These are phyloP conservation scores for Aspergillus sclerotialis DNA, from an alignment of 2,329 filamentous ascomycete species.

Conservation along the genomic window DNA sequence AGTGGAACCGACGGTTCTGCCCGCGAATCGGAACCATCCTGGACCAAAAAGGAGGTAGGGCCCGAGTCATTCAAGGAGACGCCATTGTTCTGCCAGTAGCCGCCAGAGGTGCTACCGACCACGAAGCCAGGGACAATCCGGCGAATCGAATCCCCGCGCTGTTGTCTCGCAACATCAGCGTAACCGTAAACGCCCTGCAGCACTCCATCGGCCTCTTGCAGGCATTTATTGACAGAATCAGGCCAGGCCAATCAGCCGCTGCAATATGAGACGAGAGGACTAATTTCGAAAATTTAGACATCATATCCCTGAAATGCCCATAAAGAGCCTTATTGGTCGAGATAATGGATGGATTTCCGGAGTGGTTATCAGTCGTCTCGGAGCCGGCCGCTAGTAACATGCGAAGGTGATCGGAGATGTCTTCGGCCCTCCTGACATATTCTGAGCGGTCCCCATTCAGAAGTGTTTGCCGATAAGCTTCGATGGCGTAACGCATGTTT, in stretches of 20 bases:
- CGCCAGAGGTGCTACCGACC: conserved; percentile 72
- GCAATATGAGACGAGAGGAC: conserved; percentile 97
- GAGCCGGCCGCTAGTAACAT: conserved; percentile 92
- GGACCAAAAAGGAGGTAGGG: conserved; percentile 66
- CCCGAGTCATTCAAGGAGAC: conserved; percentile 57
- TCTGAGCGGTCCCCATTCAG: conserved; percentile 75
- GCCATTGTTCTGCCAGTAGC: conserved; percentile 74
- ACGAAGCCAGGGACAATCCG: conserved; percentile 92
- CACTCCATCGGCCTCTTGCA: conserved; percentile 96
- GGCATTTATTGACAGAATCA: conserved; percentile 92
- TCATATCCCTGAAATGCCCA: conserved; percentile 97
- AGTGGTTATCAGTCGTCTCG: conserved; percentile 96
- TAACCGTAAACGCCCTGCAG: conserved; percentile 91
- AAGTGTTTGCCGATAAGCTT: conserved; percentile 85
- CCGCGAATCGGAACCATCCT: conserved; percentile 71
- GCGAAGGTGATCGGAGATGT: conserved; percentile 93
- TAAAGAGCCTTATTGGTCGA: conserved; percentile 96
- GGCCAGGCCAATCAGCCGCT: conserved; percentile 88
- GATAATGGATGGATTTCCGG: conserved; percentile 97
- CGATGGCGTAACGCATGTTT: conserved; percentile 87
- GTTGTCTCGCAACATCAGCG: conserved; percentile 88
- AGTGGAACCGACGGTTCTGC: conserved; percentile 66
- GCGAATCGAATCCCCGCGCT: conserved; percentile 86
- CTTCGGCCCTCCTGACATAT: conserved; percentile 90
- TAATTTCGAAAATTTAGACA: conserved; percentile 99